Percentiles rank a stretch among this genome's conserved stretches.
phyloP scores from a whole-genome alignment of 352 stramenopile species.

The Globisporangium iwayamae region DNA sequence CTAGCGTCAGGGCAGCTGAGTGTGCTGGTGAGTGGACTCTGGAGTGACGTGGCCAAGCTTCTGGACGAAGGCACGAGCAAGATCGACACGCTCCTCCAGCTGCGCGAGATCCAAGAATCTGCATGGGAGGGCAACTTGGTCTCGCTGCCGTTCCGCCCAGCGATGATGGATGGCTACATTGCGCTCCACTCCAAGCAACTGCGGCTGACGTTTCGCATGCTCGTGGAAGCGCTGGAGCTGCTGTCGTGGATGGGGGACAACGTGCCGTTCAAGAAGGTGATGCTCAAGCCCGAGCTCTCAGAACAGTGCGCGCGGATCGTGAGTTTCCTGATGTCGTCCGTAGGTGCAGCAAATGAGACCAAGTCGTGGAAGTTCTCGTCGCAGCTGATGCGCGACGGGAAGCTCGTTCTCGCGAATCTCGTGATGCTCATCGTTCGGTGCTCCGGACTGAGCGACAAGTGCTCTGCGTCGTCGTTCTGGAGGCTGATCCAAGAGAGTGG shows the following conservation, averaged over 20 bases:
- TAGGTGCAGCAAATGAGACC: slow-evolving; percentile 38
- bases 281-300: slow-evolving; percentile 55
- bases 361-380: slow-evolving; percentile 46
- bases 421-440: slow-evolving; percentile 63
- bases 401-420: slow-evolving; percentile 52
- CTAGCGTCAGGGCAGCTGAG: slow-evolving; percentile 37
- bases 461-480: slow-evolving; percentile 59
- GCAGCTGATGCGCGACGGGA: slow-evolving; percentile 52
- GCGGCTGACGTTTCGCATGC: slow-evolving; percentile 50
- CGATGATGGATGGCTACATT: slow-evolving; percentile 60
- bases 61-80: slow-evolving; percentile 66
- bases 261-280: slow-evolving; percentile 32
- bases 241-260: slow-evolving; percentile 58
- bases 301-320: slow-evolving; percentile 61
- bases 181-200: slow-evolving; percentile 73
- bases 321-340: slow-evolving; percentile 52
- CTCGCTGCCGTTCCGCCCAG: slow-evolving; percentile 44
- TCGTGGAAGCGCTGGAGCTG: slow-evolving; percentile 63
- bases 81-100: slow-evolving; percentile 53
- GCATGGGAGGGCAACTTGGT: slow-evolving; percentile 30
- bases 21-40: slow-evolving; percentile 56
- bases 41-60: slow-evolving; percentile 67
- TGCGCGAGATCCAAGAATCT: slow-evolving; percentile 56
- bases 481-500: slow-evolving; percentile 52
- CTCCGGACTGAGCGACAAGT: slow-evolving; percentile 26